These are phyloP conservation scores for Euryodendron excelsum DNA, from an alignment of 148 eudicot genomes.

Conservation along the genomic window DNA sequence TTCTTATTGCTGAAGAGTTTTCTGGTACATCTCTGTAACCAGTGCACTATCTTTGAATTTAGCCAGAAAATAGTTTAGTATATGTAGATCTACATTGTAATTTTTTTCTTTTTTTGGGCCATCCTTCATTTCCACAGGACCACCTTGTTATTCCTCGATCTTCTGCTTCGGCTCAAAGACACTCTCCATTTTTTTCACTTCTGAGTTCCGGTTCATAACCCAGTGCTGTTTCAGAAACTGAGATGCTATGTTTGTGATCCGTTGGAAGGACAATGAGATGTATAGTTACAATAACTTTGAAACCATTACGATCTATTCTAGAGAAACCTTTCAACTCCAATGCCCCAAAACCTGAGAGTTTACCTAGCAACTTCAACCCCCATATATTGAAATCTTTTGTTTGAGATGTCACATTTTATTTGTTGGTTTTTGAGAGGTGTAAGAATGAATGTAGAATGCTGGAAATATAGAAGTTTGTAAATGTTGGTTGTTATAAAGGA, in stretches of 20 bases:
- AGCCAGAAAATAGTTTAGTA: background rate
- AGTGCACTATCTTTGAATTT: background rate
- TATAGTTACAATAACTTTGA: conserved; percentile 6
- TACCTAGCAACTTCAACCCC: background rate
- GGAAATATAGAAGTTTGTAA: too few species aligned
- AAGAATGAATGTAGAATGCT: too few species aligned
- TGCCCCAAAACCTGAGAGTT: conserved; percentile 1
- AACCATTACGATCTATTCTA: background rate
- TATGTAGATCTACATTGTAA: background rate
- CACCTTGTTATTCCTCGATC: background rate
- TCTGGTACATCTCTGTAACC: background rate
- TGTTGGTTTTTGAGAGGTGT: too few species aligned
- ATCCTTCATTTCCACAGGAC: conserved; percentile 9
- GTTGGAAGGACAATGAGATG: background rate
- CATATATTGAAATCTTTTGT: background rate
- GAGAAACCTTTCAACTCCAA: background rate
- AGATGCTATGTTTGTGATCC: conserved; percentile 1
- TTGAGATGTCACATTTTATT: too few species aligned
- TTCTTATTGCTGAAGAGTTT: background rate
- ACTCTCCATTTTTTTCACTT: conserved; percentile 5
- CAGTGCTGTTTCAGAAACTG: too few species aligned
- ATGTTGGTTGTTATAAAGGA: too few species aligned
- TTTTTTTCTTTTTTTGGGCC: too few species aligned
- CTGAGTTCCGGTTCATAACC: conserved; percentile 2
- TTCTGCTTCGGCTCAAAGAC: conserved; percentile 12